Evolutionary conservation across 768 basidiomycete genomes (phyloP), one percentile per base, ranked within the genome.

Genomic region (Boletus sensibilis): DNA sequence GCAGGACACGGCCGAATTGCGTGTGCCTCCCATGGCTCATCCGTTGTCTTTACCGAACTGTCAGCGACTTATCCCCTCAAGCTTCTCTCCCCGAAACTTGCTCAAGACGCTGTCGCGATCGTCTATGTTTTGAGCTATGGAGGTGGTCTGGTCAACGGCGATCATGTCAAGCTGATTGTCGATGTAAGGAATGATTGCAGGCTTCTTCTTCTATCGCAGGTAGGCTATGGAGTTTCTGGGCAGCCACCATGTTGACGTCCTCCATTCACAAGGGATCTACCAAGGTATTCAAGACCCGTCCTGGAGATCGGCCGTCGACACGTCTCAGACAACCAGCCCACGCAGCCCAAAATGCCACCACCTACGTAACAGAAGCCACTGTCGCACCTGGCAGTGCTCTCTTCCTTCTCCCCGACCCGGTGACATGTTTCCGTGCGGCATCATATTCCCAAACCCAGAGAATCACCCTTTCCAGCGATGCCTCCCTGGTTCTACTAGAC

Each of bases 91-190:
- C 92, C 93, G 2, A 79, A 79, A 46, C 72, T 83, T 11, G 59
- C 73, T 38, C 73, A 74, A 38, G 72, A 76, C 31, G 70, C 75
- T 5, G 77, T 92, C 33, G 88, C 83, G 11, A 73, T 90, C 48
- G 85, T 84, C 18, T 98, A 97, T 63, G 76, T 91, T 18, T 69
- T 98, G 55, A 86, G 84, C 35, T 98, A 98, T 63, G 95, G 95
- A 0, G 95, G 95, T 12, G 95, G 95, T 3, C 79, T 98, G 11
- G 90, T 98, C 37, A 85, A 87, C 6, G 94, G 94, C 0, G 95
- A 98, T 74, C 72, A 77, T 27, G 76, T 97, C 49, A 71, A 79
- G 42, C 68, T 98, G 13, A 63, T 72, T n/a, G 82, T 88, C 23
- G 72, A 84, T 37, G 81, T 94, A 13, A 79, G 80, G 40, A 68